Evolutionary conservation across 192 early-diverging fungal species (phyloP).

Genomic region (Borealophlyctis nickersoniae): DNA sequence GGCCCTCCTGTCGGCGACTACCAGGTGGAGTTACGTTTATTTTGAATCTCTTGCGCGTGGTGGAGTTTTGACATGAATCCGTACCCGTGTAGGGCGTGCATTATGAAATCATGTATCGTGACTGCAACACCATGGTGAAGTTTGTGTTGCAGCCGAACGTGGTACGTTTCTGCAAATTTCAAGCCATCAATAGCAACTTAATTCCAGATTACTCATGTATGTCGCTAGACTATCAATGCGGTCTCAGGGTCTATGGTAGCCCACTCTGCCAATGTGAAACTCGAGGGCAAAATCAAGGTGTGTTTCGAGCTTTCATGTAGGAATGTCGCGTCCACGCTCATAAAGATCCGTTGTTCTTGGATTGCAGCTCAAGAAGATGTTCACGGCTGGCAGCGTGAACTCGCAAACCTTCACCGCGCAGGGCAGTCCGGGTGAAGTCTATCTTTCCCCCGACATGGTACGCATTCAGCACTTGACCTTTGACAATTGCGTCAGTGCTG

Average conservation of each 20-base stretch:
- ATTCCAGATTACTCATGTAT: neutral
- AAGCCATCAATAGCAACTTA: neutral
- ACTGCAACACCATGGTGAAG: slow-evolving; percentile 16
- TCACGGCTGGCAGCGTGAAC: neutral
- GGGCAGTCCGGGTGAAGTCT: neutral
- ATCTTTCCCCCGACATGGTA: neutral
- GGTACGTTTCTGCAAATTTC: neutral
- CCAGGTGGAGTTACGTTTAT: neutral
- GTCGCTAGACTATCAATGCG: slow-evolving; percentile 4
- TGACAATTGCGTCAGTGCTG: no score
- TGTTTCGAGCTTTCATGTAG: neutral
- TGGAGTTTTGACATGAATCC: neutral
- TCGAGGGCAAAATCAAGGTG: slow-evolving; percentile 21
- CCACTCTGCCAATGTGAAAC: slow-evolving; percentile 10
- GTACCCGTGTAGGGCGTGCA: slow-evolving; percentile 6
- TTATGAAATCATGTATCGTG: slow-evolving; percentile 19
- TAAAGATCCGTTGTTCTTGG: no score
- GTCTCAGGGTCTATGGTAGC: slow-evolving; percentile 14
- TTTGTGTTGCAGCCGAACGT: neutral
- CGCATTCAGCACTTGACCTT: no score
- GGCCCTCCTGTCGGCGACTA: neutral
- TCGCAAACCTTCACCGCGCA: neutral
- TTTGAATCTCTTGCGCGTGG: neutral
- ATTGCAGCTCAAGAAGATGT: neutral
- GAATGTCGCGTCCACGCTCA: neutral